Evolutionary conservation across 441 rosid genomes (phyloP).

Genomic region (Daphne laureola): DNA sequence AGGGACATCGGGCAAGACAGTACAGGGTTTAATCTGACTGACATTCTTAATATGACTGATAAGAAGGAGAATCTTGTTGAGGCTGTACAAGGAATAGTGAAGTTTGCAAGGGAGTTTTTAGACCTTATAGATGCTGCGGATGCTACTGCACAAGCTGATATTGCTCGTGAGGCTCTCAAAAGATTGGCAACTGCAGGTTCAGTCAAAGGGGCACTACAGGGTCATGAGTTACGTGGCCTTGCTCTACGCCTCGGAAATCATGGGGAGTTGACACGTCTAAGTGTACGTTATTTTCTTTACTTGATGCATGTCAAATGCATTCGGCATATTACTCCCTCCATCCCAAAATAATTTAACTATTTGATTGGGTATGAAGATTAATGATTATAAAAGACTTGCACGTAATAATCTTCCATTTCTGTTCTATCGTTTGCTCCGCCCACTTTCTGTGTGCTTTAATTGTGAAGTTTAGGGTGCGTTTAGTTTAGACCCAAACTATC

Average conservation of each 20-base stretch:
- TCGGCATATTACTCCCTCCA: slow-evolving; percentile 4
- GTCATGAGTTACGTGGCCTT: slow-evolving; percentile 86
- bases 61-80: slow-evolving; percentile 91
- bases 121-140: slow-evolving; percentile 99
- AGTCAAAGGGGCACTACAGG: slow-evolving; percentile 91
- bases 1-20: slow-evolving; percentile 89
- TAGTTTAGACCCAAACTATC: too few relatives aligned
- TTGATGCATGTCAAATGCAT: slow-evolving; percentile 8
- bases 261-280: slow-evolving; percentile 83
- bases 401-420: too few relatives aligned
- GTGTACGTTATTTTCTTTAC: slow-evolving; percentile 43
- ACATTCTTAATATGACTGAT: slow-evolving; percentile 70
- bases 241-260: slow-evolving; percentile 96
- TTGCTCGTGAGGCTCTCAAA: slow-evolving; percentile 94
- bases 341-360: neutral
- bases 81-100: slow-evolving; percentile 91
- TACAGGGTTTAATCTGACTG: slow-evolving; percentile 66
- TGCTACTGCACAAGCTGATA: slow-evolving; percentile 89
- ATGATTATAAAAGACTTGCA: too few relatives aligned
- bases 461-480: too few relatives aligned
- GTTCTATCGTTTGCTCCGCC: too few relatives aligned
- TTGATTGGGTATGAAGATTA: neutral
- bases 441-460: too few relatives aligned
- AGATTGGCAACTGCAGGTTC: slow-evolving; percentile 95
- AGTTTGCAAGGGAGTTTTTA: slow-evolving; percentile 85